These are phyloP conservation scores for Claviceps pazoutovae DNA, from an alignment of 2,329 filamentous ascomycete species.

Conservation along the genomic window DNA sequence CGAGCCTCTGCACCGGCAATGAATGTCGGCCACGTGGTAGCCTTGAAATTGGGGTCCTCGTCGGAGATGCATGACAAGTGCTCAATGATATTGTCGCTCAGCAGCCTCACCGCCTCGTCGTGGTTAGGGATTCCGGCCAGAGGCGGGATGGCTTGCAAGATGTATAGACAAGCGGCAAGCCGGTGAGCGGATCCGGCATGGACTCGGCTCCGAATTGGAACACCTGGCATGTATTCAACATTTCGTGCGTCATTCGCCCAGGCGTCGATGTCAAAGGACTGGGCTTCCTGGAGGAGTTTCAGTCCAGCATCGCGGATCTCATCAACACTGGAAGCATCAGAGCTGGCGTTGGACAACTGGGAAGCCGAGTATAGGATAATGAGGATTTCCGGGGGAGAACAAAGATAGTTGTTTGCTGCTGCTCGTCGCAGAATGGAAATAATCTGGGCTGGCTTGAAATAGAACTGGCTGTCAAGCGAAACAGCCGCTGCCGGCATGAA, in stretches of 20 bases:
- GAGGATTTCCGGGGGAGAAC: conserved; percentile 30
- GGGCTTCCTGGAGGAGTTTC: conserved; percentile 23
- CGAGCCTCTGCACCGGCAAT: conserved; percentile 38
- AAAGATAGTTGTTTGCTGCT: conserved; percentile 32
- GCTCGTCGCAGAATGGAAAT: conserved; percentile 24
- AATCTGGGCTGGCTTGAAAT: conserved; percentile 24
- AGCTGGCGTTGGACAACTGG: conserved; percentile 21
- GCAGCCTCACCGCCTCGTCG: conserved; percentile 15
- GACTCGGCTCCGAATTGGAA: conserved; percentile 22
- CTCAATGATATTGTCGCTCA: conserved; percentile 31
- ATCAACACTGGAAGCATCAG: conserved; percentile 12
- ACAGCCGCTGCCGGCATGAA: conserved; percentile 20
- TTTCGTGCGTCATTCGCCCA: conserved; percentile 26
- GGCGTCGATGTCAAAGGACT: conserved; percentile 24
- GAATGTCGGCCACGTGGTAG: conserved; percentile 42
- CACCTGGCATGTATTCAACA: conserved; percentile 20
- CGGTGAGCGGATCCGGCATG: conserved; percentile 29
- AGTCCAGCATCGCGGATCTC: conserved; percentile 18
- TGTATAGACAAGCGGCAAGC: conserved; percentile 31
- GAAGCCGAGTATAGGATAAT: conserved; percentile 29
- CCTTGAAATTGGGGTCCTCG: conserved; percentile 39
- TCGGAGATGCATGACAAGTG: conserved; percentile 33
- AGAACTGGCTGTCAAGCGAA: conserved; percentile 15
- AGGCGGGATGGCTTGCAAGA: conserved; percentile 24
- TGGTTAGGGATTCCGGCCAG: conserved; percentile 14